phyloP scores from a whole-genome alignment of 352 stramenopile species.

The Globisporangium irregulare region DNA sequence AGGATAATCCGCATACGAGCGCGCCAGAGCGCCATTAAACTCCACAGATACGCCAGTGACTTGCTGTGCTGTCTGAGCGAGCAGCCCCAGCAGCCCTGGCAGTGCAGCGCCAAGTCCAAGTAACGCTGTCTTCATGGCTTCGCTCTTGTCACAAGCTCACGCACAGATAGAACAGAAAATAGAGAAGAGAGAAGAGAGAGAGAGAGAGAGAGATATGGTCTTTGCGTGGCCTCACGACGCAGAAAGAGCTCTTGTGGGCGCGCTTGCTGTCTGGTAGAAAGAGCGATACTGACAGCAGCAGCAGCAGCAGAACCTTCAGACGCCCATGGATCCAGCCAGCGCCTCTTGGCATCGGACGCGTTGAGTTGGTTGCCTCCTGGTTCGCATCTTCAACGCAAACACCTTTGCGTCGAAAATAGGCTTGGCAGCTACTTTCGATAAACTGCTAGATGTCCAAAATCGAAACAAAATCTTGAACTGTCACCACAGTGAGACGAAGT shows the following conservation, averaged over 20 bases:
- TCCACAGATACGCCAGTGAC: background rate
- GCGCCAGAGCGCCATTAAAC: constrained; percentile 8
- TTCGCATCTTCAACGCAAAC: no score
- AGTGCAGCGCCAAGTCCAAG: background rate
- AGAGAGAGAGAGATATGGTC: no score
- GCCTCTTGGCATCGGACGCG: background rate
- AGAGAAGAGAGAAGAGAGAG: no score
- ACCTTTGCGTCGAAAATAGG: no score
- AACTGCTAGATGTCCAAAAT: no score
- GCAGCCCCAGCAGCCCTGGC: constrained; percentile 3
- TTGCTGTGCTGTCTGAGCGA: background rate
- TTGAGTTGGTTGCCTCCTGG: no score
- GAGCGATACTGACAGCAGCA: background rate
- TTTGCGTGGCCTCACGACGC: no score
- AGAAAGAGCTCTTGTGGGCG: background rate
- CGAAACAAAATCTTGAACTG: no score
- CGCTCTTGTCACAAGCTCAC: background rate
- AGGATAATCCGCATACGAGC: constrained; percentile 10
- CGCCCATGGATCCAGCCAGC: background rate
- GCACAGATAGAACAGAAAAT: no score
- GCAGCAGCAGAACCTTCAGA: background rate
- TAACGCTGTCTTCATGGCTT: background rate
- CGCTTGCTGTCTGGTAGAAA: background rate
- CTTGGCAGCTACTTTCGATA: no score
- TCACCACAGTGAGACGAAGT: no score